Percentiles rank a stretch among this genome's conserved stretches.
phyloP scores from a whole-genome alignment of 2,329 filamentous ascomycete species.

The Zasmidium angulare region DNA sequence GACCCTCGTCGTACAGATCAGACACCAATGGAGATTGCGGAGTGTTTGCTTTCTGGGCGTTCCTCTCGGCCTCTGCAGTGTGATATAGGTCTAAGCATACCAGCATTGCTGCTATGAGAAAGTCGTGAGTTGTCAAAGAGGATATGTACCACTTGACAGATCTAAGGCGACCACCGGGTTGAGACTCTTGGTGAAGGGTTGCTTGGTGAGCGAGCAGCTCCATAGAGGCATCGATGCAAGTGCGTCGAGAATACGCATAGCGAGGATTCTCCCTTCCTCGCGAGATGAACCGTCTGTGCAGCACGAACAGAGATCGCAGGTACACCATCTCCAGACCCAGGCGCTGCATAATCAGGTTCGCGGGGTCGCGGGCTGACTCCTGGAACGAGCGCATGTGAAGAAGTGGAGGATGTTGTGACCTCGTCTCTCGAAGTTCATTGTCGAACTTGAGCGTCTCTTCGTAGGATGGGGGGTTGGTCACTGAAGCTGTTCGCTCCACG shows the following conservation, averaged over 20 bases:
- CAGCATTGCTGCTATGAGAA: slow-evolving; percentile 81
- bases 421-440: slow-evolving; percentile 55
- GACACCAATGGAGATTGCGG: slow-evolving; percentile 29
- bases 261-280: slow-evolving; percentile 74
- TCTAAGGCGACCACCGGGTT: slow-evolving; percentile 68
- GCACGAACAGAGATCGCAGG: slow-evolving; percentile 81
- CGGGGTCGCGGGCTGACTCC: slow-evolving; percentile 69
- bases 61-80: slow-evolving; percentile 50
- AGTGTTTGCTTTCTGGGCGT: slow-evolving; percentile 31
- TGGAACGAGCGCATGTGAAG: slow-evolving; percentile 74
- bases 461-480: slow-evolving; percentile 59
- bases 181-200: slow-evolving; percentile 72
- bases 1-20: slow-evolving; percentile 45
- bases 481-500: slow-evolving; percentile 64
- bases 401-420: slow-evolving; percentile 73
- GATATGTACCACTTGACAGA: slow-evolving; percentile 77
- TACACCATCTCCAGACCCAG: slow-evolving; percentile 83
- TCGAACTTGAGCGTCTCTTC: slow-evolving; percentile 63
- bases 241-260: slow-evolving; percentile 79
- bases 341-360: slow-evolving; percentile 71
- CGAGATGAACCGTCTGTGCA: slow-evolving; percentile 85
- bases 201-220: slow-evolving; percentile 75
- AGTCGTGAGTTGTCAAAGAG: slow-evolving; percentile 79
- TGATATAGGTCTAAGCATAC: slow-evolving; percentile 80
- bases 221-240: slow-evolving; percentile 83